Percentiles rank a stretch among this genome's conserved stretches.
These are phyloP conservation scores for Miamiensis avidus DNA, from an alignment of 169 alveolate genomes.

Conservation along the genomic window DNA sequence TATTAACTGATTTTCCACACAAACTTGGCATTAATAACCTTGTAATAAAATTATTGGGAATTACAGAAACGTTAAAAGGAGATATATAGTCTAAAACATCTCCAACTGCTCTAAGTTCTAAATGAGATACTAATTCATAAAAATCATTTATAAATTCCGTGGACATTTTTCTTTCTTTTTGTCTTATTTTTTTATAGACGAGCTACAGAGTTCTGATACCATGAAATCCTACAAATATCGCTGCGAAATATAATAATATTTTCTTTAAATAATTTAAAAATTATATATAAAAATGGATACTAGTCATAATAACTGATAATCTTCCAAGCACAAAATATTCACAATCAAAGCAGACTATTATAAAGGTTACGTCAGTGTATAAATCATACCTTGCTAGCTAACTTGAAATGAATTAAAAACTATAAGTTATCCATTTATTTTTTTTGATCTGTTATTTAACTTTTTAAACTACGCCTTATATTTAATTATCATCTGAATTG, in stretches of 20 bases:
- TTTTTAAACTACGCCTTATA: background rate
- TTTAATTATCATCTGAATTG: background rate
- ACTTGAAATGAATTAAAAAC: background rate
- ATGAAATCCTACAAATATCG: background rate
- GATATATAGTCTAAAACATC: conserved; percentile 36
- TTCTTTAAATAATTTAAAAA: too few relatives aligned
- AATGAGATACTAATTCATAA: conserved; percentile 1
- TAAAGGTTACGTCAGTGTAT: conserved; percentile 5
- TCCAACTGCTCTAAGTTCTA: conserved; percentile 14
- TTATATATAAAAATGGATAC: background rate
- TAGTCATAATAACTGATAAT: background rate
- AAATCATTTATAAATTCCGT: conserved; percentile 8
- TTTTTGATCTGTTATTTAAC: background rate
- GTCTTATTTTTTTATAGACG: background rate
- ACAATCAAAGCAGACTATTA: conserved; percentile 4
- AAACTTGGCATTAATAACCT: conserved; percentile 27
- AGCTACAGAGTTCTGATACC: background rate
- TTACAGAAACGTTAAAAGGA: conserved; percentile 37
- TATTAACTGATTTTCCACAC: conserved; percentile 38
- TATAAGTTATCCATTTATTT: background rate
- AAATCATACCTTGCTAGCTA: conserved; percentile 1
- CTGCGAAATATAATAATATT: too few relatives aligned
- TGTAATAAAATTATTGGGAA: conserved; percentile 40
- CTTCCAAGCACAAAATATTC: background rate
- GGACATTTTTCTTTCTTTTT: background rate